Base-by-base conservation (phyloP, 148 eudicot species). In the Rhododendron griersonianum region DNA sequence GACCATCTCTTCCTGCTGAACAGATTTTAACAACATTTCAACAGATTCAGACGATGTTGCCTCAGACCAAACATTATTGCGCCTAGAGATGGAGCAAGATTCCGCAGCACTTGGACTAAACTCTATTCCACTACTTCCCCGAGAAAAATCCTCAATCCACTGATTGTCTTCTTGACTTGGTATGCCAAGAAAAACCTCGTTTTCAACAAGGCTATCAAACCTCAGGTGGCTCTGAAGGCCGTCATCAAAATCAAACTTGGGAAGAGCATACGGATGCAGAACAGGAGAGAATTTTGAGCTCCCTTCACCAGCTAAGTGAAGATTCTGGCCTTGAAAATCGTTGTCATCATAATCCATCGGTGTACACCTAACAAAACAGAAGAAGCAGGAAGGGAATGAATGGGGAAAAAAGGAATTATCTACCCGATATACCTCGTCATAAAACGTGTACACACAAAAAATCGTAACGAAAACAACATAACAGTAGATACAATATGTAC, bases 21-120 rank as follows among this genome's bases (percentile, higher is more conserved):
- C 95, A 84, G 98, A 93, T 87, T 94, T 94, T 87, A 95, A 85
- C 69, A 95, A 90, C 98, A 94, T 93, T 90, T 96, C 98, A 85
- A 96, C 98, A 87, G 98, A 93, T 87, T 96, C 98, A 61, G 94
- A 91, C 80, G 99, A 97, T 87, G 99, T 94, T 83, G 99, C 99
- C 94, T 97, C 99, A 87, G 95, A 97, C 99, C 99, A 97, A 85
- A 97, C 99, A 91, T 97, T 93, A 84, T 90, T 90, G 84, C 88
- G 89, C 89, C 98, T 92, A 78, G 93, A 87, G 81, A 93, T 89
- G 82, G 96, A 90, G 83, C 98, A 95, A 82, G 96, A 93, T 81
- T 93, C 98, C 33, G 98, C 82, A 39, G 98, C 96, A 93, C 91
- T 85, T 79, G 99, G 90, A 89, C 92, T 92, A 86, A 95, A 95